A percentile compares a stretch with the other conserved stretches of the same genome.
Evolutionary conservation across 257 asterid genomes (phyloP).

Genomic region (Gynochthodes officinalis): DNA sequence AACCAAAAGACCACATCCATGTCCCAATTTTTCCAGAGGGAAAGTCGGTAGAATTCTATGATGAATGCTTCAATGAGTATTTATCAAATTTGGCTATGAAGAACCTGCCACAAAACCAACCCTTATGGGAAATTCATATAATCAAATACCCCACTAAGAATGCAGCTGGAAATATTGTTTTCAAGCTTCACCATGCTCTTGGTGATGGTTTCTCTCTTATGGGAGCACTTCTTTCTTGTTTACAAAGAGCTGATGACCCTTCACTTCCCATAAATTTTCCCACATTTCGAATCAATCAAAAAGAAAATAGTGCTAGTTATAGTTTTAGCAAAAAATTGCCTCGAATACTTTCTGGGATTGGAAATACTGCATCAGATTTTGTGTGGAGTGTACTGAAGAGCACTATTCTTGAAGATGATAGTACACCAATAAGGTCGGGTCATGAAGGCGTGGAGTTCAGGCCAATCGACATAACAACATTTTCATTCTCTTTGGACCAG

Average conservation of each 20-base stretch:
- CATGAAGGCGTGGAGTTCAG: constrained; percentile 33
- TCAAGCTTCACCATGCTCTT: constrained; percentile 38
- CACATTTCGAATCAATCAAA: constrained; percentile 4
- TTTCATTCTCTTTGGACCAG: constrained; percentile 22
- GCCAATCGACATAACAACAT: constrained; percentile 29
- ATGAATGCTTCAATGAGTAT: constrained; percentile 33
- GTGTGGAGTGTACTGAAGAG: constrained; percentile 36
- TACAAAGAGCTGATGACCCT: constrained; percentile 37
- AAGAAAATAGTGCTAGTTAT: not conserved
- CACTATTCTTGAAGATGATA: constrained; percentile 35
- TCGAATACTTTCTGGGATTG: constrained; percentile 16
- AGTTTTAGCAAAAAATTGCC: constrained; percentile 4
- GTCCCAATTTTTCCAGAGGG: constrained; percentile 28
- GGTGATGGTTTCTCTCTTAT: constrained; percentile 43
- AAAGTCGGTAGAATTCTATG: constrained; percentile 28
- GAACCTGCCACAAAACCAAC: constrained; percentile 29
- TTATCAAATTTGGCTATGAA: constrained; percentile 29
- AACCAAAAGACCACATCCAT: constrained; percentile 22
- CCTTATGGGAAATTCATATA: constrained; percentile 41
- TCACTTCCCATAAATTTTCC: constrained; percentile 40
- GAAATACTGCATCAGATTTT: constrained; percentile 26
- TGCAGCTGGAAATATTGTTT: constrained; percentile 30
- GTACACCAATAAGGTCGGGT: constrained; percentile 28
- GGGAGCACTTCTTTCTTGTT: constrained; percentile 41
- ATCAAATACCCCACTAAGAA: constrained; percentile 33